phyloP scores from a whole-genome alignment of 2,329 filamentous ascomycete genomes.

The Coniella vitis region DNA sequence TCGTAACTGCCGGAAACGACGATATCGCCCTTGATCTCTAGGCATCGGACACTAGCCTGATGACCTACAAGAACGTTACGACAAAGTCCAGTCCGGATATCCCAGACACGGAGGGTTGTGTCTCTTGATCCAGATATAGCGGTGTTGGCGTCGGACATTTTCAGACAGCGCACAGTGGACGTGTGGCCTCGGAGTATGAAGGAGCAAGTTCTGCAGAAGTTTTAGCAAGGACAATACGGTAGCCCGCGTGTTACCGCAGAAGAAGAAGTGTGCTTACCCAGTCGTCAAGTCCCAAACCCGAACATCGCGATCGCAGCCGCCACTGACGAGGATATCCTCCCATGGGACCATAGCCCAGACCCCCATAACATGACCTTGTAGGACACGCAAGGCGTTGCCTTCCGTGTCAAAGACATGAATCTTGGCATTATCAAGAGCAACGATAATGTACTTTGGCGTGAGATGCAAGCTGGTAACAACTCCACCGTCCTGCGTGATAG shows the following conservation, averaged over 20 bases:
- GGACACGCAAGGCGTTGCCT: conserved; percentile 77
- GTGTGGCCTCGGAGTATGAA: conserved; percentile 91
- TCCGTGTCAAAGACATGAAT: conserved; percentile 97
- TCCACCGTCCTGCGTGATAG: conserved; percentile 93
- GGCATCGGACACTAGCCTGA: conserved; percentile 87
- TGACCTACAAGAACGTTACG: conserved; percentile 89
- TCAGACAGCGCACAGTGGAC: conserved; percentile 90
- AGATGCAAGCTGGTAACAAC: conserved; percentile 94
- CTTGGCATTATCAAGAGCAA: conserved; percentile 94
- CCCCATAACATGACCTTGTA: conserved; percentile 96
- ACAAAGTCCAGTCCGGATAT: conserved; percentile 81
- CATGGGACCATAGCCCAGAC: conserved; percentile 99
- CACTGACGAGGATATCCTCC: conserved; percentile 90
- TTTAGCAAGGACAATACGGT: conserved; percentile 22
- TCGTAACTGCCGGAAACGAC: conserved; percentile 99
- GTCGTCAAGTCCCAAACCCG: conserved; percentile 94
- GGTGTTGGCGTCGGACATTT: conserved; percentile 92
- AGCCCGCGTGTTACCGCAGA: background rate
- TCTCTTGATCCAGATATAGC: conserved; percentile 95
- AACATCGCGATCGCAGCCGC: conserved; percentile 93
- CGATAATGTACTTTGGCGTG: conserved; percentile 93
- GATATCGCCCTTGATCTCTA: conserved; percentile 93
- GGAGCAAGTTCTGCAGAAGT: conserved; percentile 53
- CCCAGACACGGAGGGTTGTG: conserved; percentile 92
- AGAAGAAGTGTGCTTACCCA: conserved; percentile 53